A percentile compares a stretch with the other conserved stretches of the same genome.
phyloP scores from a whole-genome alignment of 73 alveolate genomes.

The Breviolum minutum region DNA sequence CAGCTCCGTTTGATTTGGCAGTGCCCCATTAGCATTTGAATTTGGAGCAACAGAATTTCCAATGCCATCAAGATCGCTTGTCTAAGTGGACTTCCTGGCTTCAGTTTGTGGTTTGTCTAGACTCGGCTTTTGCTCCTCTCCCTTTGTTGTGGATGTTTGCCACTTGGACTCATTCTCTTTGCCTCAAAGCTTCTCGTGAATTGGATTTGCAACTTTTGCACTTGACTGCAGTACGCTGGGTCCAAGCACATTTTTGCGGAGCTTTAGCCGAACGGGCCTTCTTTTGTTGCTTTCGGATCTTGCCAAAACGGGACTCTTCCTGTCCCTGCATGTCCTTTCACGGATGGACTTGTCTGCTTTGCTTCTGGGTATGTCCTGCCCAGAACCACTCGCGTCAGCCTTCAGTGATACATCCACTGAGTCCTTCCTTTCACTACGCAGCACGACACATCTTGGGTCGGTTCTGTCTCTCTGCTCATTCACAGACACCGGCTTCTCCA shows the following conservation, averaged over 20 bases:
- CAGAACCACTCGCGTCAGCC: background rate
- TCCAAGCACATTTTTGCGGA: background rate
- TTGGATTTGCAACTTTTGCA: background rate
- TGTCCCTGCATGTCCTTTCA: background rate
- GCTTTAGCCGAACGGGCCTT: background rate
- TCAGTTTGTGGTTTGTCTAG: background rate
- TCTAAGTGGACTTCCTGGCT: background rate
- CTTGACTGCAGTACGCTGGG: background rate
- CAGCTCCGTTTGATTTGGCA: background rate
- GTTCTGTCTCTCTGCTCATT: background rate
- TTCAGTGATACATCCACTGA: background rate
- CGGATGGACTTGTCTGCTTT: background rate
- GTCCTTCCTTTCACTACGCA: background rate
- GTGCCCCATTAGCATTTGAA: background rate
- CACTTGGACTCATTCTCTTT: background rate
- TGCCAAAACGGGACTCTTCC: background rate
- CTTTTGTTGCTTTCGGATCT: background rate
- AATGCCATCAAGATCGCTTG: background rate
- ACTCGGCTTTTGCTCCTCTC: conserved; percentile 12
- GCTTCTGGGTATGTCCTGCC: background rate
- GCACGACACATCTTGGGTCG: background rate
- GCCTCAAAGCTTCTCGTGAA: background rate
- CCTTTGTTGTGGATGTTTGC: background rate
- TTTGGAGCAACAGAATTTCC: background rate
- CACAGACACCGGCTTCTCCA: background rate